Base-by-base conservation (phyloP, 108 stramenopile species). In the Mediolabrus comicus region DNA sequence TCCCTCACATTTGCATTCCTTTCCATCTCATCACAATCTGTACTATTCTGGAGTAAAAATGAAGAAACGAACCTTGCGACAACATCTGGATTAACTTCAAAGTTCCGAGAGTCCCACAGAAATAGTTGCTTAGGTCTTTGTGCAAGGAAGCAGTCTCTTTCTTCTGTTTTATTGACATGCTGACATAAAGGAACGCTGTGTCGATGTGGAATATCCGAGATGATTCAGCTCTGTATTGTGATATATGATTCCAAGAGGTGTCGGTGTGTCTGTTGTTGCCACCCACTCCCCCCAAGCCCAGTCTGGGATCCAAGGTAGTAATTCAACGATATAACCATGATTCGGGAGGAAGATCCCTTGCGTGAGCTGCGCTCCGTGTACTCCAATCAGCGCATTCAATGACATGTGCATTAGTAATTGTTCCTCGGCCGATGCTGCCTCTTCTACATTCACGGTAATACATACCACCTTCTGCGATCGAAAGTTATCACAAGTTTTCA, bases 171-270 rank as follows among this genome's bases (percentile, higher is more conserved):
- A 2, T 38, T 32, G 2, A 53, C 59, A 8, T 26, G 13, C 30
- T 60, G 12, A 11, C 69, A 70, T 12, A 70, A 32, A 11, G 34
- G 59, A 11, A 61, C 49, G 38, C 69, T 70, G 16, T 46, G 51
- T 22, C 69, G 59, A 59, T 36, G 31, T 13, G 60, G 38, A 52
- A n/a, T 52, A 70, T 0, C 69, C 69, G 32, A 74, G 60, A 38
- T 82, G 81, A 30, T 67, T 65, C 38, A 82, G 38, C 12, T 82
- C 72, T 4, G 81, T 78, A 19, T 77, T 76, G 27, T 65, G 58
- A 32, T 61, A 78, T n/a, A 82, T 74, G 27, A 78, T 30, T 16
- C 81, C 81, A 3, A 82, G 22, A 7, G 81, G 81, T n/a, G 81
- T 82, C 19, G 81, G 76, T 7, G 17, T 6, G 34, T 24, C 6